Percentiles rank a stretch among this genome's conserved stretches.
Conservation (phyloP, 108 stramenopile genomes). For the Cyclostephanos tholiformis region DNA sequence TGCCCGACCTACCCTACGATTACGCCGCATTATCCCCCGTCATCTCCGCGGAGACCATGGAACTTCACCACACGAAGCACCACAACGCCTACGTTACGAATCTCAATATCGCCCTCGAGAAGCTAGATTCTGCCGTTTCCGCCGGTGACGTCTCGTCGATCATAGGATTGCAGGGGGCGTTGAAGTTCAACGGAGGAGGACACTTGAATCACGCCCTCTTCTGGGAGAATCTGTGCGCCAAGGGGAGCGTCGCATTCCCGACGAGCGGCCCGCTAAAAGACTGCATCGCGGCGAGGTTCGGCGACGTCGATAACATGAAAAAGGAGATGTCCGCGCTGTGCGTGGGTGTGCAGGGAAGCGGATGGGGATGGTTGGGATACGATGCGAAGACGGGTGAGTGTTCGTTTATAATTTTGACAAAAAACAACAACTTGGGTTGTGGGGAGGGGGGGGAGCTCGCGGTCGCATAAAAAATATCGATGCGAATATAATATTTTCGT, state of each 20-base stretch:
- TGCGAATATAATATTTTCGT: no score
- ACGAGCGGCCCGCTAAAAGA: slow-evolving; percentile 59
- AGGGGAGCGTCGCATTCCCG: slow-evolving; percentile 42
- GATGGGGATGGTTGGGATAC: slow-evolving; percentile 99
- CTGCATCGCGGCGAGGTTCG: slow-evolving; percentile 84
- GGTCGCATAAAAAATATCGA: no score
- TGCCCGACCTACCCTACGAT: slow-evolving; percentile 92
- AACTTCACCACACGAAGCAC: slow-evolving; percentile 94
- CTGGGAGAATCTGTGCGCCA: slow-evolving; percentile 93
- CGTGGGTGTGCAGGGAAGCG: slow-evolving; percentile 95
- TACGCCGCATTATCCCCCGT: slow-evolving; percentile 89
- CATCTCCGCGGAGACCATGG: slow-evolving; percentile 93
- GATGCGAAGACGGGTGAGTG: slow-evolving; percentile 69
- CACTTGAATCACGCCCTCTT: slow-evolving; percentile 98
- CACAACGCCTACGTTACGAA: slow-evolving; percentile 95
- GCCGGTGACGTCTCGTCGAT: slow-evolving; percentile 78
- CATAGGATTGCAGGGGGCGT: slow-evolving; percentile 78
- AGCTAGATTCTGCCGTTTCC: slow-evolving; percentile 78
- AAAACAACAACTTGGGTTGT: no score
- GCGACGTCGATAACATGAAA: slow-evolving; percentile 83
- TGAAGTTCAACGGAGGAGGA: slow-evolving; percentile 99
- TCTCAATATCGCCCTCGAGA: slow-evolving; percentile 87
- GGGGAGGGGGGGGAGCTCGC: no score
- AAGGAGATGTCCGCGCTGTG: slow-evolving; percentile 72
- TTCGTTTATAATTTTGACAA: no score